Evolutionary conservation across 768 basidiomycete genomes (phyloP).

Genomic region (Collybiopsis confluens): DNA sequence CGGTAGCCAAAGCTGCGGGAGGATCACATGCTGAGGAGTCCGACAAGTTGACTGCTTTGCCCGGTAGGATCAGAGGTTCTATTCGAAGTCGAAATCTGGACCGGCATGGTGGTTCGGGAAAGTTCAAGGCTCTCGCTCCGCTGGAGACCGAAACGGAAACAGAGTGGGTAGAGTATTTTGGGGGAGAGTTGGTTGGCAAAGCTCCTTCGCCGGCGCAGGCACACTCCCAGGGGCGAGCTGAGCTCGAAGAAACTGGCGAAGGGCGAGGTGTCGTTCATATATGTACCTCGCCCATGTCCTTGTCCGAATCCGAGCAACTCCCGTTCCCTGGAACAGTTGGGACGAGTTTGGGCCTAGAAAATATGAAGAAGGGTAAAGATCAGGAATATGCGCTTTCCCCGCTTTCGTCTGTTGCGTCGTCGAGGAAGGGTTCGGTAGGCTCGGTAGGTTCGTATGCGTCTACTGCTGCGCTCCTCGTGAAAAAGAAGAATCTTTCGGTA

Average conservation of each 20-base stretch:
- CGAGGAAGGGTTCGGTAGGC: not conserved
- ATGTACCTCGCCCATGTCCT: not conserved
- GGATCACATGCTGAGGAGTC: not conserved
- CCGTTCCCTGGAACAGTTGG: not conserved
- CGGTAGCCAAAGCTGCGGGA: slow-evolving; percentile 28
- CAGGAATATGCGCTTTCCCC: not conserved
- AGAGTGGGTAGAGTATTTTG: slow-evolving; percentile 4
- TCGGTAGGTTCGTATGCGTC: not conserved
- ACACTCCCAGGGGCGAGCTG: not conserved
- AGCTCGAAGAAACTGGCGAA: not conserved
- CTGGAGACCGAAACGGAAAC: too few species aligned
- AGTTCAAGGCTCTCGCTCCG: too few species aligned
- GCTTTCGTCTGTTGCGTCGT: not conserved
- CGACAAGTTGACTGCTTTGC: not conserved
- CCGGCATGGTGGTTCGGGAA: too few species aligned
- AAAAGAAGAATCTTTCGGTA: not conserved
- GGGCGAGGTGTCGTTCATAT: not conserved
- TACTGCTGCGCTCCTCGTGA: not conserved
- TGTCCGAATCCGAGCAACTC: not conserved
- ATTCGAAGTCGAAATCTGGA: not conserved
- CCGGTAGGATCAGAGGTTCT: not conserved
- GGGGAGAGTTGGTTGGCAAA: slow-evolving; percentile 6
- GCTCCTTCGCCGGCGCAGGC: not conserved
- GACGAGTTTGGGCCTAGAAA: not conserved
- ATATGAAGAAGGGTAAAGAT: not conserved